Conservation (phyloP, 352 stramenopile species). For the Phytophthora sojae region DNA sequence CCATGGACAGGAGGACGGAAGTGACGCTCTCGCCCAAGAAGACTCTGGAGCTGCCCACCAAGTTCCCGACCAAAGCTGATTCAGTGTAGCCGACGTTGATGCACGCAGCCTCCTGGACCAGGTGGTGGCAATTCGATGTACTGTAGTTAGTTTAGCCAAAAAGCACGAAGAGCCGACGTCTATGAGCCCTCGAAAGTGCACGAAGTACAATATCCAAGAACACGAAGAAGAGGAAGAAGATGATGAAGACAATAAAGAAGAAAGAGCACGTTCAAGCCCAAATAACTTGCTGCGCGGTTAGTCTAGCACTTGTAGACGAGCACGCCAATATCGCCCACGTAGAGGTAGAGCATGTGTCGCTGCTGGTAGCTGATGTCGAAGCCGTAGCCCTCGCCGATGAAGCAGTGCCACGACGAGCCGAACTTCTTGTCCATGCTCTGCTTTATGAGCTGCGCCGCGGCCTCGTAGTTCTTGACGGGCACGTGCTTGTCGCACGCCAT, state of each 20-base stretch:
- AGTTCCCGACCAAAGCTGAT: slow-evolving; percentile 14
- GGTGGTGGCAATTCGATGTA: slow-evolving; percentile 15
- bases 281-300: slow-evolving; percentile 5
- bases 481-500: slow-evolving; percentile 97
- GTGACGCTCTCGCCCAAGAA: slow-evolving; percentile 10
- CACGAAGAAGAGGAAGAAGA: slow-evolving; percentile 2
- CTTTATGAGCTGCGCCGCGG: slow-evolving; percentile 93
- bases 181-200: slow-evolving; percentile 30
- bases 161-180: slow-evolving; percentile 9
- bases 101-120: not conserved
- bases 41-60: slow-evolving; percentile 23
- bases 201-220: slow-evolving; percentile 38
- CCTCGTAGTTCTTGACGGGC: slow-evolving; percentile 95
- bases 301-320: slow-evolving; percentile 96
- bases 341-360: slow-evolving; percentile 95
- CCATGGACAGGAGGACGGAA: slow-evolving; percentile 27
- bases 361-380: slow-evolving; percentile 98
- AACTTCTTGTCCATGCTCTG: slow-evolving; percentile 98
- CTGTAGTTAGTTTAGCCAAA: slow-evolving; percentile 16
- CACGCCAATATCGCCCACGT: slow-evolving; percentile 94
- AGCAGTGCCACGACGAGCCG: slow-evolving; percentile 95
- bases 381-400: slow-evolving; percentile 96
- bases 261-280: slow-evolving; percentile 12
- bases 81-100: slow-evolving; percentile 17
- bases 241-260: not conserved